These are phyloP conservation scores for Paramecium primaurelia DNA, from an alignment of 73 alveolate species.

Conservation along the genomic window DNA sequence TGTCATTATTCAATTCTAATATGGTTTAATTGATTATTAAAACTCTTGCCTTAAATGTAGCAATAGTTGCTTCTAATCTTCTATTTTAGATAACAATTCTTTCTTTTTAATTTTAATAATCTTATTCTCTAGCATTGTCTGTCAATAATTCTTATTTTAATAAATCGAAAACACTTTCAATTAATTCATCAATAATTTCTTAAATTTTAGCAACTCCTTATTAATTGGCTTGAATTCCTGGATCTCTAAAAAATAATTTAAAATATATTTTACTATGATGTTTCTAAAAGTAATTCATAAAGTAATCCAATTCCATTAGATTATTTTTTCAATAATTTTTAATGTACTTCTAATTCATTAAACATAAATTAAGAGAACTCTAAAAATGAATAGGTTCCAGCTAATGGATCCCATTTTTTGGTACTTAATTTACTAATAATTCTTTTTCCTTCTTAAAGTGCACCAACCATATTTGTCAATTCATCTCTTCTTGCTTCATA, in stretches of 20 bases:
- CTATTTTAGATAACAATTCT: not conserved
- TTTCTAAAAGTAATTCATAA: slow-evolving; percentile 3
- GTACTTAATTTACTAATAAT: not conserved
- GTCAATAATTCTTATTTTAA: not conserved
- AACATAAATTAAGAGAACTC: not conserved
- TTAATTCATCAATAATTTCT: slow-evolving; percentile 31
- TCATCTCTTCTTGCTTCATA: slow-evolving; percentile 38
- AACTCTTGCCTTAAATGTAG: not conserved
- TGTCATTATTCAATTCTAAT: slow-evolving; percentile 40
- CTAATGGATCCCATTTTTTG: slow-evolving; percentile 31
- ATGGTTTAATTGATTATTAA: not conserved
- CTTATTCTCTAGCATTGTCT: slow-evolving; percentile 37
- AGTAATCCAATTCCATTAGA: not conserved
- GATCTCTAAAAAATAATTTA: not conserved
- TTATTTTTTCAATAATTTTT: not conserved
- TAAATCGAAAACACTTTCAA: not conserved
- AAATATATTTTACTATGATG: not conserved
- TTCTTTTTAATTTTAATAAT: slow-evolving; percentile 5
- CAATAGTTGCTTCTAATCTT: slow-evolving; percentile 17
- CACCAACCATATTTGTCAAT: slow-evolving; percentile 21
- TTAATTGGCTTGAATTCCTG: slow-evolving; percentile 8
- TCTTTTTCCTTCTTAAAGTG: not conserved
- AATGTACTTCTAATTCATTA: not conserved
- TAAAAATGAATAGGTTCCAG: slow-evolving; percentile 19
- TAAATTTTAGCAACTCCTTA: slow-evolving; percentile 25